Percentiles rank a stretch among this genome's conserved stretches.
Evolutionary conservation across 768 basidiomycete species (phyloP).

Genomic region (Tricholoma sp.): DNA sequence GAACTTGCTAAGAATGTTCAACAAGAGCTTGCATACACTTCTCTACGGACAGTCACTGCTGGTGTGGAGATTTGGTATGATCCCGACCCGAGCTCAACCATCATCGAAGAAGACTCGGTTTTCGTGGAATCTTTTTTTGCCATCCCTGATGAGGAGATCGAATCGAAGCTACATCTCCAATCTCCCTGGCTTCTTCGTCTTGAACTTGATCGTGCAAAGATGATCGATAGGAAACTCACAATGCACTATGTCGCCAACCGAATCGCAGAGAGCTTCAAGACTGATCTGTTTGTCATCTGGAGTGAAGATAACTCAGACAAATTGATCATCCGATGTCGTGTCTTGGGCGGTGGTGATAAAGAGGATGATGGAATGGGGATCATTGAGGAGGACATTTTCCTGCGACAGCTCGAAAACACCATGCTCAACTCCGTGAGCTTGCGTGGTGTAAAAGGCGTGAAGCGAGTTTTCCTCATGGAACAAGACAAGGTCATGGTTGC

Average conservation of each 20-base stretch:
- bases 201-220: constrained; percentile 93
- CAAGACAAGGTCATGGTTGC: constrained; percentile 72
- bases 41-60: constrained; percentile 88
- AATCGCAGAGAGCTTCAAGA: constrained; percentile 92
- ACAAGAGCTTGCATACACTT: constrained; percentile 91
- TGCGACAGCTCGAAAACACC: constrained; percentile 92
- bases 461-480: constrained; percentile 89
- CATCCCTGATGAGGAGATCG: constrained; percentile 95
- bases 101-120: constrained; percentile 92
- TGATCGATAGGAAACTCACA: constrained; percentile 94
- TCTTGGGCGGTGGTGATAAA: constrained; percentile 79
- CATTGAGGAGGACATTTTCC: constrained; percentile 92
- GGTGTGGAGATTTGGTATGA: constrained; percentile 99
- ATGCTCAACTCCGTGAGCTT: constrained; percentile 94
- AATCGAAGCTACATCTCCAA: constrained; percentile 83
- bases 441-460: constrained; percentile 88
- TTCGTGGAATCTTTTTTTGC: constrained; percentile 99
- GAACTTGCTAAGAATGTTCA: constrained; percentile 80
- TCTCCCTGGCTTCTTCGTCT: constrained; percentile 98
- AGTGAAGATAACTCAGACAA: constrained; percentile 99
- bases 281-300: constrained; percentile 97
- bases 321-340: constrained; percentile 94
- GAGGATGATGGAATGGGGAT: constrained; percentile 73
- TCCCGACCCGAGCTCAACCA: constrained; percentile 84
- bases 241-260: constrained; percentile 93